Percentiles rank a stretch among this genome's conserved stretches.
Evolutionary conservation across 345 rosid species (phyloP).

Genomic region (Melastoma malabathricum): DNA sequence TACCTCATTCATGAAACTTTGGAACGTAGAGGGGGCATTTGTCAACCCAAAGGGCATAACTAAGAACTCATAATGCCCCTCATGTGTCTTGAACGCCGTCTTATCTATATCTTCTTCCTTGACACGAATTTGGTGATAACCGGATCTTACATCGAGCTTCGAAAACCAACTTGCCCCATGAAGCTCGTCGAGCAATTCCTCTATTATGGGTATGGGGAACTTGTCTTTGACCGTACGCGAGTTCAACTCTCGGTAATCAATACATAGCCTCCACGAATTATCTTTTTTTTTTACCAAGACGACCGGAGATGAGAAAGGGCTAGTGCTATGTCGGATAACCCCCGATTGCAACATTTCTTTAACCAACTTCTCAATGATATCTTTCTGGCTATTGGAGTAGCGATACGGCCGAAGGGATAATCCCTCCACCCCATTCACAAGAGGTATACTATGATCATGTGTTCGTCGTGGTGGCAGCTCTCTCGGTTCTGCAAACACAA

Average conservation of each 20-base stretch:
- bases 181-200: constrained; percentile 1
- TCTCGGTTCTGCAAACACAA: too few species aligned
- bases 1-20: neutral
- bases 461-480: too few species aligned
- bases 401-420: too few species aligned
- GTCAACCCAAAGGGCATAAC: neutral
- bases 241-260: neutral
- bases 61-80: neutral
- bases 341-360: neutral
- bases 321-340: neutral
- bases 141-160: neutral
- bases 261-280: neutral
- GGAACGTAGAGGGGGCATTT: constrained; percentile 2
- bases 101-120: neutral
- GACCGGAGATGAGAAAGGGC: neutral
- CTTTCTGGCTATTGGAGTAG: too few species aligned
- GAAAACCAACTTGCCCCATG: neutral
- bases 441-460: too few species aligned
- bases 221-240: neutral
- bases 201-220: neutral
- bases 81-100: neutral
- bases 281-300: neutral
- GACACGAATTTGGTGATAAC: neutral
- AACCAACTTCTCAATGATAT: neutral
- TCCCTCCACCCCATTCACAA: too few species aligned